Conservation (phyloP, 345 rosid genomes). For the Tarenaya hassleriana region DNA sequence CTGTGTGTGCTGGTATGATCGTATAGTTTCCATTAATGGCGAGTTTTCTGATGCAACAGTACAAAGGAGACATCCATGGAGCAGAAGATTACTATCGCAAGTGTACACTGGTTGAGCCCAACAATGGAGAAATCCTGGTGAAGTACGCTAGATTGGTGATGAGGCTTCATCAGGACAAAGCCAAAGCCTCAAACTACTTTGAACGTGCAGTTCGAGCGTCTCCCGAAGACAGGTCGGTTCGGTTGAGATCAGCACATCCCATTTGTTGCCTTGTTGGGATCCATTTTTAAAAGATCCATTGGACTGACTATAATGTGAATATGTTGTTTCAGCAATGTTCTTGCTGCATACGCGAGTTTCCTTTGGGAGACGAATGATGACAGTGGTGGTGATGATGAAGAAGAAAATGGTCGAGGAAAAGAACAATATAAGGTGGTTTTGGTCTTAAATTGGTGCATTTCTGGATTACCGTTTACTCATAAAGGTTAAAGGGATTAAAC, state of each 20-base stretch:
- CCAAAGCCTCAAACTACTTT: constrained; percentile 48
- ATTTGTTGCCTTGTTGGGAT: not conserved
- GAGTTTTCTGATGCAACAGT: constrained; percentile 26
- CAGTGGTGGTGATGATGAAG: constrained; percentile 29
- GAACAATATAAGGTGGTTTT: constrained; percentile 34
- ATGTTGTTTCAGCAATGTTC: constrained; percentile 46
- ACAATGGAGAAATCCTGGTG: constrained; percentile 44
- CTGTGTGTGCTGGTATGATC: constrained; percentile 9
- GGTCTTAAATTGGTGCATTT: not conserved
- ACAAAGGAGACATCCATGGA: constrained; percentile 62
- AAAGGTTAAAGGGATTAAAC: not conserved
- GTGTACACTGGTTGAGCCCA: constrained; percentile 60
- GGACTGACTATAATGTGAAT: not conserved
- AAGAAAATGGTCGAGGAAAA: constrained; percentile 23
- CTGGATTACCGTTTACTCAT: not conserved
- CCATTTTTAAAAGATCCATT: constrained; percentile 1
- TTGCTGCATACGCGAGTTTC: constrained; percentile 74
- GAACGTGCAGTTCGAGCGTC: constrained; percentile 60
- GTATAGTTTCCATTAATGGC: constrained; percentile 8
- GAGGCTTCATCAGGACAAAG: constrained; percentile 60
- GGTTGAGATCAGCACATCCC: not conserved
- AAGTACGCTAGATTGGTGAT: constrained; percentile 62
- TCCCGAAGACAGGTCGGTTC: constrained; percentile 54
- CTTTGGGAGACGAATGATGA: constrained; percentile 57
- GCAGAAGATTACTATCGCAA: constrained; percentile 65